Evolutionary conservation across 352 stramenopile genomes (phyloP), one percentile per base, ranked within the genome.

Genomic region (Phytophthora hybrid): DNA sequence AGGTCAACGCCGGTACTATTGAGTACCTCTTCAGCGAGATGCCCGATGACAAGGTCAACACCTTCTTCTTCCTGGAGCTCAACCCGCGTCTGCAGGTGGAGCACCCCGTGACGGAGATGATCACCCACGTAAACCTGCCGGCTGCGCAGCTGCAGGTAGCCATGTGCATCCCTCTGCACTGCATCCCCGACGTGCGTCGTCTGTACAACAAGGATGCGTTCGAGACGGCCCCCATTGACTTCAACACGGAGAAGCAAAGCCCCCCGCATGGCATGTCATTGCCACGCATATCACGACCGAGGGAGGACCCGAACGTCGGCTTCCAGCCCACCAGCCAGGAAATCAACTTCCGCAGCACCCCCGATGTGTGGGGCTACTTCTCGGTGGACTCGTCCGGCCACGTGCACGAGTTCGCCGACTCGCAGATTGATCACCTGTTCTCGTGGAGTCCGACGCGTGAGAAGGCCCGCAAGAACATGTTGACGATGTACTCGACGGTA

Each of bases 291-390:
- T 99, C 71, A 99, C 98, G 4, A 98, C 98, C 3, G 92, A n/a
- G n/a, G n/a, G 98, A 99, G 80, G 99, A 99, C 89, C 98, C 98
- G 34, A 99, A 99, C 83, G 94, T 96, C 6, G 98, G 98, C 32
- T 99, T 99, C 89, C 98, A 99, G 82, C 98, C 98, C 0, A 99
- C 97, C 3, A 98, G 84, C 72, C 93, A 99, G 82, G 98, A 99
- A 85, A 85, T 99, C 59, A 99, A 99, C 84, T 99, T 99, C 80
- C 92, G 98, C 51, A 99, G 91, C 34, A 99, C 97, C 63, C 97
- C 98, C 7, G 98, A 99, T 79, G 98, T 99, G 23, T 99, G 98
- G 98, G 98, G 98, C 19, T 99, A 99, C 88, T 99, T 99, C 76
- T 98, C 89, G 49, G 98, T 99, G 74, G 98, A 99, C 81, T 99